phyloP scores from a whole-genome alignment of 805 yeast species.

The Starmerella kuoi region DNA sequence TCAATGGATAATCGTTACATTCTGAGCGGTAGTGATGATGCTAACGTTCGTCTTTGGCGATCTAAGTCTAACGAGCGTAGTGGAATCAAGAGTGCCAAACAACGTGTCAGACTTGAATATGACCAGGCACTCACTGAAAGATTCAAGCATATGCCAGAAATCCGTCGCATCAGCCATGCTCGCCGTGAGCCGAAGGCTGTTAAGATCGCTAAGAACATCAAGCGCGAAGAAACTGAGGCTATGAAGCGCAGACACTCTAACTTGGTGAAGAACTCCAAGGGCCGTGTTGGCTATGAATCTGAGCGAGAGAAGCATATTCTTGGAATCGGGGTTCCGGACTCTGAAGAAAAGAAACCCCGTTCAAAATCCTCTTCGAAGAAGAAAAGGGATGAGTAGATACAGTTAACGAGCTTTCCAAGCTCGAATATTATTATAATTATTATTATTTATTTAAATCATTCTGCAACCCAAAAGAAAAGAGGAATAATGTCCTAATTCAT shows the following conservation, averaged over 20 bases:
- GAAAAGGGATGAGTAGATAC: too few species aligned
- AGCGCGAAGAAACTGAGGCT: slow-evolving; percentile 57
- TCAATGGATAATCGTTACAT: slow-evolving; percentile 85
- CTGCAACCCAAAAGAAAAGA: too few species aligned
- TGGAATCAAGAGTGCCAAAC: slow-evolving; percentile 64
- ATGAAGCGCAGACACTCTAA: slow-evolving; percentile 74
- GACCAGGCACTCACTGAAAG: slow-evolving; percentile 85
- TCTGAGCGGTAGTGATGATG: slow-evolving; percentile 88
- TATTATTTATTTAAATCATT: too few species aligned
- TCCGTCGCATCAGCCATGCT: slow-evolving; percentile 77
- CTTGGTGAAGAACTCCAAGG: slow-evolving; percentile 63
- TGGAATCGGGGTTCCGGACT: slow-evolving; percentile 26
- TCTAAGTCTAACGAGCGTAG: slow-evolving; percentile 74
- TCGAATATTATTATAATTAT: too few species aligned
- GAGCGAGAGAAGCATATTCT: slow-evolving; percentile 83
- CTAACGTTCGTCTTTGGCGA: slow-evolving; percentile 91
- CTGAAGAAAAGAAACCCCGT: too few species aligned
- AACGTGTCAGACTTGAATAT: slow-evolving; percentile 75
- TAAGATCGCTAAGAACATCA: slow-evolving; percentile 81
- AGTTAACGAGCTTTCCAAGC: too few species aligned
- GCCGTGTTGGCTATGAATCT: slow-evolving; percentile 33
- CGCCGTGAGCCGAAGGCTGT: slow-evolving; percentile 81
- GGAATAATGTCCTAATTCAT: too few species aligned
- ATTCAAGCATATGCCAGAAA: slow-evolving; percentile 93
- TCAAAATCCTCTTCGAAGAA: too few species aligned